Conservation (phyloP, 805 yeast species). For the Starmera amethionina region DNA sequence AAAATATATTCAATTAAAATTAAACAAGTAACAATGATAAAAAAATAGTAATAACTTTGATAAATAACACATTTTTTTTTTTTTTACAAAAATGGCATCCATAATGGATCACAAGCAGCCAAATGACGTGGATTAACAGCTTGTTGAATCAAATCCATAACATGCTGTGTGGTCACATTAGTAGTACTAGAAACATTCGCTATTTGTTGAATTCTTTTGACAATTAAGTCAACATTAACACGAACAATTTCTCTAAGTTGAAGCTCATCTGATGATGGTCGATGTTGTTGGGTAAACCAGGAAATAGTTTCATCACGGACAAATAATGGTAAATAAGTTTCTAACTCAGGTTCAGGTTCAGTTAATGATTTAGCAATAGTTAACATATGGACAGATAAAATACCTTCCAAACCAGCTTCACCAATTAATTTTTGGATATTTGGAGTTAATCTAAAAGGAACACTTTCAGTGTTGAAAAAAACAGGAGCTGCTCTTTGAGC, state of each 20-base stretch:
- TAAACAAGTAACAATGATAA: not conserved
- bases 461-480: conserved; percentile 84
- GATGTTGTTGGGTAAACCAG: conserved; percentile 86
- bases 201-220: conserved; percentile 68
- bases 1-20: not conserved
- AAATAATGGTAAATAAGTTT: conserved; percentile 83
- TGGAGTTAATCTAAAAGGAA: conserved; percentile 94
- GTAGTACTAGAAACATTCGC: conserved; percentile 50
- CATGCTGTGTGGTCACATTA: conserved; percentile 74
- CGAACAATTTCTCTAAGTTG: conserved; percentile 81
- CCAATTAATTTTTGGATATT: conserved; percentile 91
- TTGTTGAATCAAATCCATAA: conserved; percentile 81
- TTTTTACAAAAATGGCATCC: conserved; percentile 79
- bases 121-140: conserved; percentile 93
- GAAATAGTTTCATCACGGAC: conserved; percentile 93
- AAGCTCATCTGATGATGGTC: conserved; percentile 73
- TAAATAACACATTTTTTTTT: not conserved
- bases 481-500: conserved; percentile 47
- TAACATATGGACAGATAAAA: conserved; percentile 76
- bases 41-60: not conserved
- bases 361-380: conserved; percentile 80
- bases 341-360: conserved; percentile 88
- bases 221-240: conserved; percentile 77
- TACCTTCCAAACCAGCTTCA: conserved; percentile 87
- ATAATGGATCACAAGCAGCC: conserved; percentile 83